A percentile compares a stretch with the other conserved stretches of the same genome.
These are phyloP conservation scores for Cardamine resedifolia DNA, from an alignment of 345 rosid species.

Conservation along the genomic window DNA sequence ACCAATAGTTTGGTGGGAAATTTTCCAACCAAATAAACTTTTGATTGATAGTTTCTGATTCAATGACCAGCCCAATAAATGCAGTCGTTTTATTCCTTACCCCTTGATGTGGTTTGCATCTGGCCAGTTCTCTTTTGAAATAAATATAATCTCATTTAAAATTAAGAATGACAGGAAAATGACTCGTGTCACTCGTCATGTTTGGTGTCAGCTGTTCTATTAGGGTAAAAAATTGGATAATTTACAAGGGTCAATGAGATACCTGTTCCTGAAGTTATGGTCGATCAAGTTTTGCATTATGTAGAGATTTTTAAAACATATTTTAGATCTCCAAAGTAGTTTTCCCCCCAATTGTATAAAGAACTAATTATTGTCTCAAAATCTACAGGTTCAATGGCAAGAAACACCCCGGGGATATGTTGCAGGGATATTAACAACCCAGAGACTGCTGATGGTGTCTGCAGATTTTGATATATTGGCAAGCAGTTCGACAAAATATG, in stretches of 20 bases:
- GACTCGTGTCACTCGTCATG: not conserved
- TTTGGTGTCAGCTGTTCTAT: conserved; percentile 3
- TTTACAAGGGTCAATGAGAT: conserved; percentile 10
- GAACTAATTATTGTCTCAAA: conserved; percentile 7
- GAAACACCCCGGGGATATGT: conserved; percentile 87
- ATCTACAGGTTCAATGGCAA: conserved; percentile 89
- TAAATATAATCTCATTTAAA: not conserved
- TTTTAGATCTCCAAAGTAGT: not conserved
- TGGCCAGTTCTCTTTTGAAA: conserved; percentile 12
- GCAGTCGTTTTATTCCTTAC: conserved; percentile 2
- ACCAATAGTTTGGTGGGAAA: conserved; percentile 8
- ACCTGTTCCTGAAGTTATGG: conserved; percentile 6
- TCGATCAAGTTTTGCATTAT: conserved; percentile 3
- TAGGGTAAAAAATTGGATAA: not conserved
- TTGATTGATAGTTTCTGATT: conserved; percentile 16
- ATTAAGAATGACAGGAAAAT: not conserved
- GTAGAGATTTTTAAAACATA: not conserved
- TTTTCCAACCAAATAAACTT: not conserved
- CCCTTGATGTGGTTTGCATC: conserved; percentile 11
- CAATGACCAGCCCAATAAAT: not conserved
- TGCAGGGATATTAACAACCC: conserved; percentile 90
- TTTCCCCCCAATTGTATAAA: not conserved
- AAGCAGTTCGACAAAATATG: conserved; percentile 75
- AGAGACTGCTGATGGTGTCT: conserved; percentile 89
- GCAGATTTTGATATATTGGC: conserved; percentile 87